A percentile compares a stretch with the other conserved stretches of the same genome.
Evolutionary conservation across 352 stramenopile genomes (phyloP).

Genomic region (Phytophthora sansomeana): DNA sequence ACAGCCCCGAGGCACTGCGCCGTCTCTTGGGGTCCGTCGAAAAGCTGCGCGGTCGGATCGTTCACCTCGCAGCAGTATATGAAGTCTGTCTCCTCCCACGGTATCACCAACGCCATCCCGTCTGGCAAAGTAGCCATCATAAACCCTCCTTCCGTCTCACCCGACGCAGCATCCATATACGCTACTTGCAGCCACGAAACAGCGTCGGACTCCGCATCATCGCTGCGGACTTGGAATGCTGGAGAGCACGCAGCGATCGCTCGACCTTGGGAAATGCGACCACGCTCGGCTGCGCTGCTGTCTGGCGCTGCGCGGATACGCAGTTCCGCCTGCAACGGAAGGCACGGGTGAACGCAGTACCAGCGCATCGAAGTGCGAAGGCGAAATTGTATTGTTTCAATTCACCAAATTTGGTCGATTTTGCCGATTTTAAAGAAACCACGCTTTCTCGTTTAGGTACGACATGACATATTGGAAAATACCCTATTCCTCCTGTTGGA

Average conservation of each 20-base stretch:
- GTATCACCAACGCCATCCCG: slow-evolving; percentile 48
- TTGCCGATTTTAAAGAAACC: no score
- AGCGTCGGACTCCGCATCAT: slow-evolving; percentile 6
- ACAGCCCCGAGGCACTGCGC: slow-evolving; percentile 45
- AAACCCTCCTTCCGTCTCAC: slow-evolving; percentile 48
- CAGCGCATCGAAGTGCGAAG: slow-evolving; percentile 79
- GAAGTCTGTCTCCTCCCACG: slow-evolving; percentile 63
- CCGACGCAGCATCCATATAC: slow-evolving; percentile 40
- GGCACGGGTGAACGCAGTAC: slow-evolving; percentile 67
- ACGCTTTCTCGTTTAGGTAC: no score
- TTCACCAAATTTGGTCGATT: no score
- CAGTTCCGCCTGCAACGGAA: slow-evolving; percentile 68
- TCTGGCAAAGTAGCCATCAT: slow-evolving; percentile 63
- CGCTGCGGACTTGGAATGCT: slow-evolving; percentile 43
- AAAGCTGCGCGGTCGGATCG: slow-evolving; percentile 46
- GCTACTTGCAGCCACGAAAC: slow-evolving; percentile 65
- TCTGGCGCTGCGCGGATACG: slow-evolving; percentile 66
- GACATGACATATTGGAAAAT: no score
- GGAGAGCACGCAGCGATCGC: slow-evolving; percentile 47
- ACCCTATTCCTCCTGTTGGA: no score
- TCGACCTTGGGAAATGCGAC: slow-evolving; percentile 59
- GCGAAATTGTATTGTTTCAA: no score
- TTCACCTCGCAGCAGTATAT: slow-evolving; percentile 52
- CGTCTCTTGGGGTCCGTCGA: slow-evolving; percentile 38
- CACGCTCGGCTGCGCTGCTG: slow-evolving; percentile 47